A percentile compares a stretch with the other conserved stretches of the same genome.
Conservation (phyloP, 2,329 filamentous ascomycete genomes). For the Diaporthe aspalathi region DNA sequence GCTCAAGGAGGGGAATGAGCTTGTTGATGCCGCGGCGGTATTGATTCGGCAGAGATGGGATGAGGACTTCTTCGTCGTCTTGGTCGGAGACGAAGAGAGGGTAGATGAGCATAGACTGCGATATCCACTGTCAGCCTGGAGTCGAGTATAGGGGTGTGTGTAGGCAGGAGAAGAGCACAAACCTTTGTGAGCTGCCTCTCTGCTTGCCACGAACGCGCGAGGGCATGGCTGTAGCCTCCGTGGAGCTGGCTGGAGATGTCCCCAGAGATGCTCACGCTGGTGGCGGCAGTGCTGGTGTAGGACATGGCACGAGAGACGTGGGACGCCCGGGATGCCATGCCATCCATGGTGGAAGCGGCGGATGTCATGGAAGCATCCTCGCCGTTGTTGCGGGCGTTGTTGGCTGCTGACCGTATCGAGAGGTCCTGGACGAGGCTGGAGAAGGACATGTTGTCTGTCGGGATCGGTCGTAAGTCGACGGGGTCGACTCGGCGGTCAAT, state of each 20-base stretch:
- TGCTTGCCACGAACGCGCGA: conserved; percentile 84
- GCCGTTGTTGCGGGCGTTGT: conserved; percentile 50
- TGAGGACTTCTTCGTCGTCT: conserved; percentile 89
- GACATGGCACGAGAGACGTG: conserved; percentile 73
- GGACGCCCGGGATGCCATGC: conserved; percentile 68
- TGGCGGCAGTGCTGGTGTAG: conserved; percentile 74
- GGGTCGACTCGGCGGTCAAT: neutral
- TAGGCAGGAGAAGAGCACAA: neutral
- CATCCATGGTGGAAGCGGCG: conserved; percentile 66
- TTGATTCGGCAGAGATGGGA: conserved; percentile 92
- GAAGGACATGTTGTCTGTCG: conserved; percentile 67
- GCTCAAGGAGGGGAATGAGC: conserved; percentile 84
- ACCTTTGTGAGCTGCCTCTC: conserved; percentile 89
- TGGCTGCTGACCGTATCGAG: conserved; percentile 62
- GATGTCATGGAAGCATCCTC: conserved; percentile 54
- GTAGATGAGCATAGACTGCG: conserved; percentile 96
- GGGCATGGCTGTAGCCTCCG: conserved; percentile 83
- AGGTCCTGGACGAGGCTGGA: conserved; percentile 75
- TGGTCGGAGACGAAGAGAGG: conserved; percentile 96
- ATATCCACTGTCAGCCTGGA: conserved; percentile 6
- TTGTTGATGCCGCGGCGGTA: conserved; percentile 89
- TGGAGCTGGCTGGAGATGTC: conserved; percentile 88
- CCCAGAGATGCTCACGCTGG: conserved; percentile 75
- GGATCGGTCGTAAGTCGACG: neutral
- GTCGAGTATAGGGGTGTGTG: neutral